phyloP scores from a whole-genome alignment of 2,329 filamentous ascomycete genomes.

The Monilinia aucupariae region DNA sequence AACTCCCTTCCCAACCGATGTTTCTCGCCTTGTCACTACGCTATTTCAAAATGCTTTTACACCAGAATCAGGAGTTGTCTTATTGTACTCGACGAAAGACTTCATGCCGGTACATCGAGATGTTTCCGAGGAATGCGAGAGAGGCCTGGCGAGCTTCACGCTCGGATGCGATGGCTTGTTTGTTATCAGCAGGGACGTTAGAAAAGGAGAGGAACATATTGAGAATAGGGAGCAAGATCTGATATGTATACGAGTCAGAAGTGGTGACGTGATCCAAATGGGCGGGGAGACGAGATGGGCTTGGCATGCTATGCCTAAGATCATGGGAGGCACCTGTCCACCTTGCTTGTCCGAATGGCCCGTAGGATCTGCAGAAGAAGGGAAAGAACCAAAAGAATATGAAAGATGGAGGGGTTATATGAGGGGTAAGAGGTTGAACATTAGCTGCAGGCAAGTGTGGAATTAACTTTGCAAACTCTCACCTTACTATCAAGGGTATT shows the following conservation, averaged over 20 bases:
- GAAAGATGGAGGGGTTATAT: conserved; percentile 83
- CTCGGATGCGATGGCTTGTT: conserved; percentile 89
- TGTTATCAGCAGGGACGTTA: conserved; percentile 58
- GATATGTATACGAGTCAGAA: conserved; percentile 63
- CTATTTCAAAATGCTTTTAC: conserved; percentile 67
- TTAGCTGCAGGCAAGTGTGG: conserved; percentile 90
- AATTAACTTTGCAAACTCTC: conserved; percentile 20
- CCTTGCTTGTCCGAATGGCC: conserved; percentile 72
- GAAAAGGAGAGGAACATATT: conserved; percentile 24
- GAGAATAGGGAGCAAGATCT: conserved; percentile 33
- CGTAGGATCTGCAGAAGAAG: conserved; percentile 34
- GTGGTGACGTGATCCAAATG: conserved; percentile 92
- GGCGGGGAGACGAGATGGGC: conserved; percentile 73
- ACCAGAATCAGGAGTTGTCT: conserved; percentile 85
- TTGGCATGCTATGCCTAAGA: conserved; percentile 92
- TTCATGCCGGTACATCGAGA: conserved; percentile 91
- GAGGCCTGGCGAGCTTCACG: conserved; percentile 75
- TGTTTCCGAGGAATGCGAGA: conserved; percentile 77
- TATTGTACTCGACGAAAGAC: conserved; percentile 84
- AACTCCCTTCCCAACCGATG: conserved; percentile 69
- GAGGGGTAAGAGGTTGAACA: conserved; percentile 76
- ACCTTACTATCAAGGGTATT: background rate
- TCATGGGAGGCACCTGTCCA: conserved; percentile 75
- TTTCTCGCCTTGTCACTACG: conserved; percentile 59
- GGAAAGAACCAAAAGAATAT: conserved; percentile 38